Evolutionary conservation across 768 basidiomycete species (phyloP).

Genomic region (Hypholoma sublateritium): DNA sequence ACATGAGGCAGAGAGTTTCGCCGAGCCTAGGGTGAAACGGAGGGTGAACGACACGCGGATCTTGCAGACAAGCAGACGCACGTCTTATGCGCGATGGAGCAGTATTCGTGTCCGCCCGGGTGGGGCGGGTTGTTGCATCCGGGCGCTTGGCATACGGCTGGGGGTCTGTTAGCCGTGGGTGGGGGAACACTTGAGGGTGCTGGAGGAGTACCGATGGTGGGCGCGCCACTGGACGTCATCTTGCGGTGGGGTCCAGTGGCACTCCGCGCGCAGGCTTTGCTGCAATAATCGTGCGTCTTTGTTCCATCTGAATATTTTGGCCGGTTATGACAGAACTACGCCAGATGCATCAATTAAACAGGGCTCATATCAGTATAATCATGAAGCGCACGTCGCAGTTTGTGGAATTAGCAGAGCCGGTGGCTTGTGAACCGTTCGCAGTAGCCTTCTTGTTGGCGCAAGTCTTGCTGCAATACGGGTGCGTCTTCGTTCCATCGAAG

Average conservation of each 20-base stretch:
- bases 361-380: constrained; percentile 4
- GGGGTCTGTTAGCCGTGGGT: constrained; percentile 6
- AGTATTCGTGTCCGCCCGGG: constrained; percentile 48
- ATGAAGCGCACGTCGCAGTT: constrained; percentile 49
- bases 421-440: constrained; percentile 20
- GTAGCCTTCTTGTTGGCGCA: constrained; percentile 50
- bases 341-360: constrained; percentile 1
- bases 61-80: constrained; percentile 24
- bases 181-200: background rate
- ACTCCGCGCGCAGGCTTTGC: constrained; percentile 60
- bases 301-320: constrained; percentile 61
- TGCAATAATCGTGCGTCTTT: constrained; percentile 60
- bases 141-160: constrained; percentile 50
- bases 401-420: constrained; percentile 27
- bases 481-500: constrained; percentile 53
- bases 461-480: constrained; percentile 59
- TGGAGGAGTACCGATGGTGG: constrained; percentile 12
- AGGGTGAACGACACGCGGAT: background rate
- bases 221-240: constrained; percentile 18
- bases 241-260: constrained; percentile 32
- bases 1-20: constrained; percentile 58
- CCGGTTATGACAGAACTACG: constrained; percentile 56
- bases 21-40: constrained; percentile 30
- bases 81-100: constrained; percentile 53
- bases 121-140: constrained; percentile 48